Evolutionary conservation across 345 rosid genomes (phyloP).

Genomic region (Rhizophora mangle): DNA sequence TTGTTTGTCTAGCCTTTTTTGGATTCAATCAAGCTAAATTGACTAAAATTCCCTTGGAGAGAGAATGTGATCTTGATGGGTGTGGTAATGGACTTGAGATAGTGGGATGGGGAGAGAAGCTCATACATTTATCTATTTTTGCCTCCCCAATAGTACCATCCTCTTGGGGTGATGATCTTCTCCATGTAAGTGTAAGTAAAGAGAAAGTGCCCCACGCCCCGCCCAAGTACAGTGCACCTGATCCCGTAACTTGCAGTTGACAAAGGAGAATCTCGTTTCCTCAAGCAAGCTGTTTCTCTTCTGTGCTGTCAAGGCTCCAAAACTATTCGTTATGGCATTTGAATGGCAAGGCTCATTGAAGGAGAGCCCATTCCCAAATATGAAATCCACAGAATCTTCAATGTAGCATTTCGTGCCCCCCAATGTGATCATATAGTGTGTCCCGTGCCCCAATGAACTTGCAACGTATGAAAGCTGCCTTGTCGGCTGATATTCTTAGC

Average conservation of each 20-base stretch:
- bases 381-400: slow-evolving; percentile 44
- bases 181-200: slow-evolving; percentile 42
- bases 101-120: background rate
- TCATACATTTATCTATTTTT: slow-evolving; percentile 34
- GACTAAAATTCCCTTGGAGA: background rate
- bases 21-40: background rate
- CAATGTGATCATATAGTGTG: slow-evolving; percentile 43
- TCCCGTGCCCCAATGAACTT: slow-evolving; percentile 43
- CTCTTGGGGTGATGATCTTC: slow-evolving; percentile 30
- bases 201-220: slow-evolving; percentile 47
- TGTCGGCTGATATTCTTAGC: slow-evolving; percentile 41
- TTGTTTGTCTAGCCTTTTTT: no score
- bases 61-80: no score
- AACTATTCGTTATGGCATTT: slow-evolving; percentile 38
- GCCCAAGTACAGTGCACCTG: slow-evolving; percentile 38
- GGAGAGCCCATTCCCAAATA: slow-evolving; percentile 48
- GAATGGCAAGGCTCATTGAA: slow-evolving; percentile 38
- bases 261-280: slow-evolving; percentile 42
- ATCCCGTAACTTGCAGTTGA: slow-evolving; percentile 44
- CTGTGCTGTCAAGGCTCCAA: slow-evolving; percentile 42
- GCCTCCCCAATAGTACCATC: slow-evolving; percentile 49
- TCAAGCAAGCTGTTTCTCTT: slow-evolving; percentile 31
- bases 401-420: slow-evolving; percentile 45
- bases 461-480: slow-evolving; percentile 39
- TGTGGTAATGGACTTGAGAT: no score